Conservation (phyloP, 2,329 filamentous ascomycete genomes). For the Aureobasidium sp. region DNA sequence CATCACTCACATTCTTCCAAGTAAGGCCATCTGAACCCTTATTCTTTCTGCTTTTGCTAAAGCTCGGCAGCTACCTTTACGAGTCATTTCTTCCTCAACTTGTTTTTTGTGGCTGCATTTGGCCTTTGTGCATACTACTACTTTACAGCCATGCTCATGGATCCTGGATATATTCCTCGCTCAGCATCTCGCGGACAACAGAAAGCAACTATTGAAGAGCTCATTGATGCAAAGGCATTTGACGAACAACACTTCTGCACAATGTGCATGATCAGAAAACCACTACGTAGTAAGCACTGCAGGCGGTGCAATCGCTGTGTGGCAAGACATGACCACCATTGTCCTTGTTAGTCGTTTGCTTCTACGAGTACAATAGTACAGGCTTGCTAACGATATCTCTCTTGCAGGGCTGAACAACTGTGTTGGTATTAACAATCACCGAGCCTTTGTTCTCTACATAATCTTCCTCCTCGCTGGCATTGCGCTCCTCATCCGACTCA, state of each 20-base stretch:
- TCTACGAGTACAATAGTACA: not conserved
- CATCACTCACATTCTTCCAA: conserved; percentile 60
- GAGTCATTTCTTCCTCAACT: conserved; percentile 63
- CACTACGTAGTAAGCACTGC: conserved; percentile 92
- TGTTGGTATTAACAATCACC: conserved; percentile 88
- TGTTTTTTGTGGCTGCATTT: conserved; percentile 60
- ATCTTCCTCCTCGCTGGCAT: conserved; percentile 70
- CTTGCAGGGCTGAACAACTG: conserved; percentile 77
- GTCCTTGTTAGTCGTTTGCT: conserved; percentile 50
- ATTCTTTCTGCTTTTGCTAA: conserved; percentile 12
- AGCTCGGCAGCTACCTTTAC: conserved; percentile 50
- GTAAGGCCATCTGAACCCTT: conserved; percentile 38
- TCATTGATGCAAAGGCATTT: conserved; percentile 78
- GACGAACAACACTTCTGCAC: conserved; percentile 93
- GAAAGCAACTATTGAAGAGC: conserved; percentile 77
- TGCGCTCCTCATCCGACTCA: conserved; percentile 59
- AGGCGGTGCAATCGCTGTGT: conserved; percentile 85
- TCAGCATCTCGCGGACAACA: conserved; percentile 82
- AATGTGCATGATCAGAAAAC: conserved; percentile 87
- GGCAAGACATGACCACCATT: conserved; percentile 95
- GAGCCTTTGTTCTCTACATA: conserved; percentile 90
- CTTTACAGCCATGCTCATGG: conserved; percentile 70
- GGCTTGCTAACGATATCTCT: not conserved
- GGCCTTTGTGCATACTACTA: conserved; percentile 78
- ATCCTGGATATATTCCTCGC: conserved; percentile 91